Evolutionary conservation across 2,329 filamentous ascomycete species (phyloP).

Genomic region (Aspergillus piperis): DNA sequence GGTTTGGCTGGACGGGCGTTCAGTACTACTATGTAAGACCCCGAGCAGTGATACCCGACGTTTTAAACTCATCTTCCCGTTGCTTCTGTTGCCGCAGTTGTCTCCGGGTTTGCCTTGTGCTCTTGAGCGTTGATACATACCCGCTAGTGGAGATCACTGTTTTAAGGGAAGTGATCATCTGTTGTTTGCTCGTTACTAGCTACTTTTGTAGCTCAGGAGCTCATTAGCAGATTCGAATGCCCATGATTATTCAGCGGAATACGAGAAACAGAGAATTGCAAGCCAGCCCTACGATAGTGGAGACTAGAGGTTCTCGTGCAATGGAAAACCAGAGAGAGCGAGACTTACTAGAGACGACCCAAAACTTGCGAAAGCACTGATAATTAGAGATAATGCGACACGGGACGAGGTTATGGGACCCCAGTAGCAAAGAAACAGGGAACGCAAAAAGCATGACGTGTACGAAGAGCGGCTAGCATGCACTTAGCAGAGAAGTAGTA

Average conservation of each 20-base stretch:
- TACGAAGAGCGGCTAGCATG: not conserved
- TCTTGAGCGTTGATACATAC: not conserved
- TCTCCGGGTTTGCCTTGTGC: not conserved
- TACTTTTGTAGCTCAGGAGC: not conserved
- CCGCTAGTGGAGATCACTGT: not conserved
- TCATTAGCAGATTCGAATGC: not conserved
- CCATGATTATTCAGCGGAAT: not conserved
- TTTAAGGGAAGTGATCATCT: not conserved
- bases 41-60: slow-evolving; percentile 4
- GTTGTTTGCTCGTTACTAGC: not conserved
- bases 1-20: not conserved
- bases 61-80: not conserved
- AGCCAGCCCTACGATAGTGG: not conserved
- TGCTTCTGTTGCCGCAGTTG: not conserved
- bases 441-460: slow-evolving; percentile 12
- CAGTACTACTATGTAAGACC: not conserved
- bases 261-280: not conserved
- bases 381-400: not conserved
- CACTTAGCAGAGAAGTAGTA: not conserved
- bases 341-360: not conserved
- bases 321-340: not conserved
- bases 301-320: not conserved
- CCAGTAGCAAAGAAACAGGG: slow-evolving; percentile 8
- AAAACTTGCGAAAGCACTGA: not conserved
- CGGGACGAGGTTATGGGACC: slow-evolving; percentile 1